Evolutionary conservation across 495 filamentous ascomycete genomes (phyloP), one percentile per base, ranked within the genome.

Genomic region (Podospora anserina): DNA sequence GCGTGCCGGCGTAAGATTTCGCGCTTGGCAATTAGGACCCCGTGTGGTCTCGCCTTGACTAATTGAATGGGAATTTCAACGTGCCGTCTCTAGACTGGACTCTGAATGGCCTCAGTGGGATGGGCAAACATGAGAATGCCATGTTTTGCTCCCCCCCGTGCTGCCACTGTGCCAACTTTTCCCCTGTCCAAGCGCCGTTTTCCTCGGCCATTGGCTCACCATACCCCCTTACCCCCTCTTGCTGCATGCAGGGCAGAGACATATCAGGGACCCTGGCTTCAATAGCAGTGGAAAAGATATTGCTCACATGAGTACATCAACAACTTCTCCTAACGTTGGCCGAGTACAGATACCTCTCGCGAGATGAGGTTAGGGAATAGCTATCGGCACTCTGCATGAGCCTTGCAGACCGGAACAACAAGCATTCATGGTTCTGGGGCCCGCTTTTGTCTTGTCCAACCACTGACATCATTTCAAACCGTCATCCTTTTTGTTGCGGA

Each of bases 381-480:
- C 63, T 28, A 7, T n/a, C 23, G 39, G 39, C 3, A 28, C 9
- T 20, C 44, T 32, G 39, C 63, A 61, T 60, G 61, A n/a, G 32
- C 61, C 23, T 63, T 49, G 61, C 61, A 63, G 61, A 39, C 30
- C 9, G 32, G 61, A 63, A 16, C 61, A 23, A 63, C 1, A 23
- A 27, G 61, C 28, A n/a, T 63, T 67, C 65, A 63, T 49, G 66
- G 66, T 54, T 64, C 49, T 19, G 53, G 55, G 60, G 18, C 60
- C 69, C 66, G 32, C 55, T 34, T 13, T 34, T 23, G 32, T 23
- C 32, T 64, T 66, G 61, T 68, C 28, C 66, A 63, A 69, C 75
- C 75, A 77, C 67, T 77, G 74, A 77, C 75, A 76, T 77, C 75
- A 75, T 75, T 63, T 64, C 55, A 60, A 66, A 15, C 13, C 34